These are phyloP conservation scores for Olyra latifolia DNA, from an alignment of 176 grass and related monocot species.

Conservation along the genomic window DNA sequence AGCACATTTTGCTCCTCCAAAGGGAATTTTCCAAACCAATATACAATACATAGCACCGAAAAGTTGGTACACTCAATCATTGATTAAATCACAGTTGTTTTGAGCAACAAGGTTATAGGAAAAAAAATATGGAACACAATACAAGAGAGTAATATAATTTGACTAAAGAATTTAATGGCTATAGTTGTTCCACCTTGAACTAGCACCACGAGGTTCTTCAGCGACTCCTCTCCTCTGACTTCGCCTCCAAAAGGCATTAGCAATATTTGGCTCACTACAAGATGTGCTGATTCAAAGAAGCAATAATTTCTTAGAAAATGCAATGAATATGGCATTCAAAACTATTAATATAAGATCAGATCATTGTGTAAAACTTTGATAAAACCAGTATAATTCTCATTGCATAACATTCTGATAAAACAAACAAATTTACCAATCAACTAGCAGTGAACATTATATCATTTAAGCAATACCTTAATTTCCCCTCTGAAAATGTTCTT, in stretches of 20 bases:
- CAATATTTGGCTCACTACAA: slow-evolving; percentile 96
- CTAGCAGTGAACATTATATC: background rate
- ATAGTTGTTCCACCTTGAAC: slow-evolving; percentile 63
- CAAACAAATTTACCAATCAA: slow-evolving; percentile 32
- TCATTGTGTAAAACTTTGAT: slow-evolving; percentile 9
- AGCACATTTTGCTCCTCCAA: background rate
- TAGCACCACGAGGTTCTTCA: slow-evolving; percentile 71
- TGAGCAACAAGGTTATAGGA: background rate
- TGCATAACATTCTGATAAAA: slow-evolving; percentile 5
- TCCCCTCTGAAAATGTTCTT: slow-evolving; percentile 92
- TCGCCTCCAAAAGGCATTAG: slow-evolving; percentile 78
- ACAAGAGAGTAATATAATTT: slow-evolving; percentile 3
- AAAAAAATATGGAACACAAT: slow-evolving; percentile 8
- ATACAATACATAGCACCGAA: slow-evolving; percentile 20
- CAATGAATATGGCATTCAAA: slow-evolving; percentile 37
- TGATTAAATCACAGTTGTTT: background rate
- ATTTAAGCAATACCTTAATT: slow-evolving; percentile 68
- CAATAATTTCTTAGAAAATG: slow-evolving; percentile 34
- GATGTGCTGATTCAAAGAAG: slow-evolving; percentile 66
- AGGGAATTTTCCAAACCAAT: slow-evolving; percentile 8
- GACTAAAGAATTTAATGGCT: background rate
- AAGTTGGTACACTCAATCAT: background rate
- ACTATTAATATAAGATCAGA: slow-evolving; percentile 22
- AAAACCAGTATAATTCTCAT: background rate
- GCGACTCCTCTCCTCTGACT: slow-evolving; percentile 81